Evolutionary conservation across 441 rosid genomes (phyloP).

Genomic region (Eugenia klotzschiana): DNA sequence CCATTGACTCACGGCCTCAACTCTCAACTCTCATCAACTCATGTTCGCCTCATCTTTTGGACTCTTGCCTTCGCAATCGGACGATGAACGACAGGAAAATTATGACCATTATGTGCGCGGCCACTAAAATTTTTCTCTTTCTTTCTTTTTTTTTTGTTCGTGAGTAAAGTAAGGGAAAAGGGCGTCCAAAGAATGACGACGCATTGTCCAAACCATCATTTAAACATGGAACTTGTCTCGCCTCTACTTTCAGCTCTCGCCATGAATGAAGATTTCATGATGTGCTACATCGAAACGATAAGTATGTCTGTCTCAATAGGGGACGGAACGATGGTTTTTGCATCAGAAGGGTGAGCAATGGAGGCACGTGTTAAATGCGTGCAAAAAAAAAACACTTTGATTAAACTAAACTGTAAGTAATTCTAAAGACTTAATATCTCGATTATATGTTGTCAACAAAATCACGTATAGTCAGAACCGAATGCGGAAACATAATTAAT

Average conservation of each 20-base stretch:
- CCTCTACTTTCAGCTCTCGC: neutral
- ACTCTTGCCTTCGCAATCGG: accelerated
- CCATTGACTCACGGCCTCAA: no score
- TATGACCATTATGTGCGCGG: neutral
- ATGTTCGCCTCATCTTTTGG: no score
- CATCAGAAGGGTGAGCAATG: neutral
- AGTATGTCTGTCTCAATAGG: neutral
- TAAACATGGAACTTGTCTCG: neutral
- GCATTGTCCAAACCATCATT: neutral
- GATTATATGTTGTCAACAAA: no score
- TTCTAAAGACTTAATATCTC: no score
- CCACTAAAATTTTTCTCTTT: no score
- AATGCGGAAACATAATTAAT: no score
- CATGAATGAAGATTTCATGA: neutral
- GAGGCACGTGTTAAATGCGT: neutral
- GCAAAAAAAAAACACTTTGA: neutral
- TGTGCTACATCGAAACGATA: neutral
- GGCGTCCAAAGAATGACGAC: neutral
- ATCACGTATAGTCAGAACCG: no score
- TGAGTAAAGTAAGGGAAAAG: neutral
- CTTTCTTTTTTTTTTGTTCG: no score
- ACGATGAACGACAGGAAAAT: neutral
- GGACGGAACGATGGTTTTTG: neutral
- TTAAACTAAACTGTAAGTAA: neutral
- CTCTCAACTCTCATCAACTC: no score